Base-by-base conservation (phyloP, 331 rosid species). In the Phaseolus coccineus region DNA sequence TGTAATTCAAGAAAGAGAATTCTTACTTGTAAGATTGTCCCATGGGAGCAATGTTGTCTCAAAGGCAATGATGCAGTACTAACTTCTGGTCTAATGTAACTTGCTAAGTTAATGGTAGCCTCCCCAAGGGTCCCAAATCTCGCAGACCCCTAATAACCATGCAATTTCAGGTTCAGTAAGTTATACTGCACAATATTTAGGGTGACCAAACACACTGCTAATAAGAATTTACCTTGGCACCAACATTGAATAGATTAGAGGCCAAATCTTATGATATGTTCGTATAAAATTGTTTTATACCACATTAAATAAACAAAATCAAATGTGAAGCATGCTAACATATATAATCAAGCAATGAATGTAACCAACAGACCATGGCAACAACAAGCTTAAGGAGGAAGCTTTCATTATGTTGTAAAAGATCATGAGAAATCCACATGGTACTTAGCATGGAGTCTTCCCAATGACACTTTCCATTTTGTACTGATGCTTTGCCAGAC, bases 101-200 rank as follows among this genome's bases (percentile, higher is more conserved):
- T 80, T 55, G 82, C 76, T 73, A 84, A 84, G 28, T 84, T 77
- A 39, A 84, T 76, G 58, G 80, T 80, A 47, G 82, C 82, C 82
- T 80, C 87, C 2, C 87, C 87, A 71, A 84, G 82, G 46, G 82
- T 80, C n/a, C 84, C 84, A 80, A 84, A 84, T 82, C 79, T 84
- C 3, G 81, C 53, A 14, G 82, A 84, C 71, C 84, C 87, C 87
- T 25, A 70, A 53, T 71, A 35, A 51, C 19, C 77, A 72, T 35
- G 6, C 25, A 70, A 79, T 55, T 8, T 70, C 10, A 58, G 46
- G n/a, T 51, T 25, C n/a, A 14, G 64, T 55, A 40, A 68, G 31
- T 25, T 69, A 28, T n/a, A 15, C 0, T 12, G 2, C 27, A 56
- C 51, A 78, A 40, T 40, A 2, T 9, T 42, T 42, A 42, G 47